Evolutionary conservation across 73 alveolate species (phyloP).

Genomic region (Paramecium primaurelia): DNA sequence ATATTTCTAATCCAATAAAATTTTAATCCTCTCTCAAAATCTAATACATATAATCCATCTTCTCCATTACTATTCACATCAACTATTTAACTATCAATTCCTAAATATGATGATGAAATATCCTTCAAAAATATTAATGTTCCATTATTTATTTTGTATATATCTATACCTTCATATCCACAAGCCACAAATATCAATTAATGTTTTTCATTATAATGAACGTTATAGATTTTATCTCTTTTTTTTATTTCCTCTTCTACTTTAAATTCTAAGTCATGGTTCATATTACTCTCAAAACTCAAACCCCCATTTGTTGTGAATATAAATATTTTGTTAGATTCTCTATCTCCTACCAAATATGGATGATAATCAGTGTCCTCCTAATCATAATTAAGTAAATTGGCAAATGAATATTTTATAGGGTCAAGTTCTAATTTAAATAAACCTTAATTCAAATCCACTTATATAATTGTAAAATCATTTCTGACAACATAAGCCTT

Average conservation of each 20-base stretch:
- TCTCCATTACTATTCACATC: not conserved
- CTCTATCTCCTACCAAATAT: not conserved
- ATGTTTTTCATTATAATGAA: not conserved
- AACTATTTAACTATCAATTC: not conserved
- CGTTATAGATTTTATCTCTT: not conserved
- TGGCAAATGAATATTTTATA: not conserved
- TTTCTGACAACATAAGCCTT: constrained; percentile 10
- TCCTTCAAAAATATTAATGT: not conserved
- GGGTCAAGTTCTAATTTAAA: not conserved
- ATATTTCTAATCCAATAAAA: not conserved
- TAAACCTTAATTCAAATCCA: not conserved
- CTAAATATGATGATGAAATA: not conserved
- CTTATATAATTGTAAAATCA: not conserved
- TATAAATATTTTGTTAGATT: not conserved
- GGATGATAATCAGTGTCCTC: not conserved
- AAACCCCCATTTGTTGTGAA: not conserved
- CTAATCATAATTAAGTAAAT: not conserved
- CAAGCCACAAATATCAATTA: not conserved
- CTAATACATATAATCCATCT: not conserved
- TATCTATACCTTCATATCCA: constrained; percentile 20
- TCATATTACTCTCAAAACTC: not conserved
- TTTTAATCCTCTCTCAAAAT: not conserved
- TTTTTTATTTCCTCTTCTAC: not conserved
- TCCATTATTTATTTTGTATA: not conserved
- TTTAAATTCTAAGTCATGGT: not conserved